Base-by-base conservation (phyloP, 352 stramenopile species). In the Hyaloperonospora arabidopsidis region DNA sequence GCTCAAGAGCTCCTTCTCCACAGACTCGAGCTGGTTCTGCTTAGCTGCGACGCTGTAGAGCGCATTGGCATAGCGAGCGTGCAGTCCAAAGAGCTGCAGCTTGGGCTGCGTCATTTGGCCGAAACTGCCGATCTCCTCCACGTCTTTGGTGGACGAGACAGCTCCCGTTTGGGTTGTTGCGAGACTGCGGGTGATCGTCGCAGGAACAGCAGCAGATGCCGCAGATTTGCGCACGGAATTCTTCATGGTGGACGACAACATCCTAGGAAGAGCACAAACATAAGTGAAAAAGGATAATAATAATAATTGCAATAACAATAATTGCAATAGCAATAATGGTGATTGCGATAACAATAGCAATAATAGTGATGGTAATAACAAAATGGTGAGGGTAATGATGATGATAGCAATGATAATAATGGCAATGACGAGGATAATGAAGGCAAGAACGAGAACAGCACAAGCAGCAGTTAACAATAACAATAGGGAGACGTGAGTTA, bases 1-100 rank as follows among this genome's bases (percentile, higher is more conserved):
- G 21, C 53, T 71, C 67, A 97, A 92, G 7, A 95, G 70, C 68
- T 95, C 85, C 70, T 89, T 87, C 75, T 95, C 85, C 36, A 95
- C 85, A 0, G 75, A 61, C 14, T 92, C 80, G 11, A 95, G 65
- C 61, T 68, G 57, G 62, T 92, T 87, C 63, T 87, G 72, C 71
- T 90, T 90, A 61, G 89, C 94, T 29, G 94, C 95, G 49, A 97
- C 95, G 63, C 87, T 87, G 87, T 98, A 99, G 18, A 97, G 84
- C 35, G 96, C 96, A 67, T 98, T 98, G 59, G 96, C 95, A 77
- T 99, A 99, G 41, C 95, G 86, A 45, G 95, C 95, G 66, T 95
- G 86, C 40, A 98, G 70, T 25, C 96, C 96, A 68, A 98, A 97
- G n/a, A 99, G 72, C 64, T 97, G 84, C 61, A 98, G 69, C 79